phyloP scores from a whole-genome alignment of 345 rosid genomes.

The Boechera stricta region DNA sequence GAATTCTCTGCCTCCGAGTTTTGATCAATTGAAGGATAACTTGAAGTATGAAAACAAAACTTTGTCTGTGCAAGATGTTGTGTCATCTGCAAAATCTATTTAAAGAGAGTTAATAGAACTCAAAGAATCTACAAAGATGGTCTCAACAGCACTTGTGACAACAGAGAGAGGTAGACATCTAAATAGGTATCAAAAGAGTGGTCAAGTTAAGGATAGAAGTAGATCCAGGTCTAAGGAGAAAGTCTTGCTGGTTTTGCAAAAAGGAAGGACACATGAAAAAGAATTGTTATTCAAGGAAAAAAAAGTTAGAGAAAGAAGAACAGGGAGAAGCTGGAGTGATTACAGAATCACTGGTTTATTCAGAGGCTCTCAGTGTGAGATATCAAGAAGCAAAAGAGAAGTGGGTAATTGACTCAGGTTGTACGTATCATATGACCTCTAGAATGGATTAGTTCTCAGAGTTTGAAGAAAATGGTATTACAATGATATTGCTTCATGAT shows the following conservation, averaged over 20 bases:
- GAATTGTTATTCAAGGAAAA: neutral
- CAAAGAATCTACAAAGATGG: too few species aligned
- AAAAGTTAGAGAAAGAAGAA: neutral
- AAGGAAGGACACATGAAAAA: neutral
- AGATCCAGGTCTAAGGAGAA: neutral
- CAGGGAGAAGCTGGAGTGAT: neutral
- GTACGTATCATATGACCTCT: neutral
- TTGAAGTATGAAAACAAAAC: too few species aligned
- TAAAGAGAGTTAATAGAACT: too few species aligned
- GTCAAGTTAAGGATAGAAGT: neutral
- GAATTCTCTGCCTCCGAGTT: too few species aligned
- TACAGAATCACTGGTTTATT: too few species aligned
- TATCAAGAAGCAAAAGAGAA: neutral
- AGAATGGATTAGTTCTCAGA: neutral
- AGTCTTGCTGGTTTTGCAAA: neutral
- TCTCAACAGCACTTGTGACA: too few species aligned
- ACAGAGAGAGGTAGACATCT: too few species aligned
- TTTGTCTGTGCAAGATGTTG: too few species aligned
- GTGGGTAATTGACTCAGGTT: neutral
- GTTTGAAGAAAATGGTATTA: accelerated
- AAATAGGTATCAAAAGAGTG: too few species aligned
- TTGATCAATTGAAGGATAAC: too few species aligned
- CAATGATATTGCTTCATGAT: neutral
- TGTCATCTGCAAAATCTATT: too few species aligned
- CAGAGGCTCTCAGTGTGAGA: neutral